Base-by-base conservation (phyloP, 495 filamentous ascomycete genomes). In the Sphaerosporella brunnea region DNA sequence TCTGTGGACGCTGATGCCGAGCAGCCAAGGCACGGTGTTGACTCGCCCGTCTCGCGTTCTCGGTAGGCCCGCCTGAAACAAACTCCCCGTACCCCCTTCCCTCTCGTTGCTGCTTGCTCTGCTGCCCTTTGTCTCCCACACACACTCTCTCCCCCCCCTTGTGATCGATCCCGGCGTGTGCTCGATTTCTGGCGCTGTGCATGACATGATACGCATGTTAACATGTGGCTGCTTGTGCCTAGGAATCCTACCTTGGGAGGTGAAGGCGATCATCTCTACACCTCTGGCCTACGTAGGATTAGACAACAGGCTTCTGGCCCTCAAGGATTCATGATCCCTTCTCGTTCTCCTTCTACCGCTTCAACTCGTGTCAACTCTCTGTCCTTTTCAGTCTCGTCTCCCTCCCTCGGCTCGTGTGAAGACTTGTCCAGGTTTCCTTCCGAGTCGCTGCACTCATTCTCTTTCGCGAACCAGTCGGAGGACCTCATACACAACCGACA, bases 381-480 rank as follows among this genome's bases (percentile, higher is more conserved):
- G 19, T 69, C 70, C 8, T 69, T 69, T 19, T 74, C 73, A 23
- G 73, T 79, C 13, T 60, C 72, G 47, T 87, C 79, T 36, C 80
- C 83, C 30, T 67, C 67, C 9, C 58, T 77, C 18, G 74, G 73
- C 37, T 80, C 86, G 51, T 68, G 79, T 55, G 90, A 96, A 70
- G 90, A 96, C 56, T 74, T 99, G 24, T 75, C 77, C 37, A 75
- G 86, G 36, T 99, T 96, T 59, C 88, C 92, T 1, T 82, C 82
- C 55, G 90, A 99, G 63, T 99, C 90, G 0, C 65, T 99, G 48
- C 90, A 99, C 61, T 96, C 92, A 0, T 99, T 99, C 66, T 96
- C 92, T 24, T 99, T 99, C 62, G 84, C 92, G 2, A 84, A 94
- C 49, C 88, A 93, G 63, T 86, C 87, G 3, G 88, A 93, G 58